phyloP scores from a whole-genome alignment of 2,329 filamentous ascomycete species.

The Aspergillus glaucus region DNA sequence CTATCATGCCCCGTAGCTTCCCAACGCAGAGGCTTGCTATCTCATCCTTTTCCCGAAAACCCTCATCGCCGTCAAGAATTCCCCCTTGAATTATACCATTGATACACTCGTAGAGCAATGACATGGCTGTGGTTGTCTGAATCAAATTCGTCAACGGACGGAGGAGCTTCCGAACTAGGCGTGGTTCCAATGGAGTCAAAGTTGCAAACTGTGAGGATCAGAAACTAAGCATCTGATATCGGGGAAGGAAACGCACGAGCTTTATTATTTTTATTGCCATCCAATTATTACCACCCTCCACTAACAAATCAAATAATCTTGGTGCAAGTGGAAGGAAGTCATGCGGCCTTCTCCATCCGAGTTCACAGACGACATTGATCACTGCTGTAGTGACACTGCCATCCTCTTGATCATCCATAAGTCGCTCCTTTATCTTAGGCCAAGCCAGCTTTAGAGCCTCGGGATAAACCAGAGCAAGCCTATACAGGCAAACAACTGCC shows the following conservation, averaged over 20 bases:
- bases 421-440: constrained; percentile 92
- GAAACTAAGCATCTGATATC: background rate
- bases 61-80: constrained; percentile 76
- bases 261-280: constrained; percentile 99
- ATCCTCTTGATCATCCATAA: constrained; percentile 87
- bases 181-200: constrained; percentile 83
- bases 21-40: constrained; percentile 87
- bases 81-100: constrained; percentile 97
- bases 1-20: constrained; percentile 89
- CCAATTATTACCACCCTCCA: constrained; percentile 95
- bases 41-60: constrained; percentile 76
- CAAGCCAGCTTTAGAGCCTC: constrained; percentile 87
- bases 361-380: constrained; percentile 92
- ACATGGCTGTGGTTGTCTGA: constrained; percentile 93
- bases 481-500: constrained; percentile 88
- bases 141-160: constrained; percentile 90
- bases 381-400: constrained; percentile 91
- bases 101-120: constrained; percentile 95
- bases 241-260: constrained; percentile 52
- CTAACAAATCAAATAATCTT: constrained; percentile 82
- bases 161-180: constrained; percentile 82
- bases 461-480: constrained; percentile 90
- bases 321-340: constrained; percentile 92
- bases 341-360: constrained; percentile 87
- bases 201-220: constrained; percentile 69